Conservation (phyloP, 345 rosid genomes). For the Zanthoxylum bungeanum region DNA sequence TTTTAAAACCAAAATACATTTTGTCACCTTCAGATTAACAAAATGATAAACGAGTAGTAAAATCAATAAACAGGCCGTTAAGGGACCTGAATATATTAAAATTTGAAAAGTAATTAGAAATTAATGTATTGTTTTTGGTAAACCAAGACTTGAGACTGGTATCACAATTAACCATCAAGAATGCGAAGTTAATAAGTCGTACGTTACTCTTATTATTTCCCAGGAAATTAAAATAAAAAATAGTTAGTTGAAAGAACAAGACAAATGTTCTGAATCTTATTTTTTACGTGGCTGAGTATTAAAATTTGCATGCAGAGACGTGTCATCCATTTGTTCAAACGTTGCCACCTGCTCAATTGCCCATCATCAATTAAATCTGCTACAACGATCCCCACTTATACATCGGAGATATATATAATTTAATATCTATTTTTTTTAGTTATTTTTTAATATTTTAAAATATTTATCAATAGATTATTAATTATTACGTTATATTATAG, state of each 20-base stretch:
- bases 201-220: too few species aligned
- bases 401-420: too few species aligned
- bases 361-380: not conserved
- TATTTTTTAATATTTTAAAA: too few species aligned
- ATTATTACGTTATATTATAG: too few species aligned
- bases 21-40: not conserved
- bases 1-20: not conserved
- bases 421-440: too few species aligned
- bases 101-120: not conserved
- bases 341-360: not conserved
- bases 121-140: too few species aligned
- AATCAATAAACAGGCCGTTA: too few species aligned
- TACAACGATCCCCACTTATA: not conserved
- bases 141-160: not conserved
- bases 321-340: not conserved
- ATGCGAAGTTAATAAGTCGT: too few species aligned
- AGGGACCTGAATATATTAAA: not conserved
- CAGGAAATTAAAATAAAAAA: too few species aligned
- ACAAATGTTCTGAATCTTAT: too few species aligned
- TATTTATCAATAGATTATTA: too few species aligned
- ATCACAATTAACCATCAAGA: too few species aligned
- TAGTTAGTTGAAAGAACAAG: not conserved
- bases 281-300: not conserved
- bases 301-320: constrained; percentile 4
- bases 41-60: not conserved